A percentile compares a stretch with the other conserved stretches of the same genome.
Conservation (phyloP, 768 basidiomycete genomes). For the Collybia sp. region DNA sequence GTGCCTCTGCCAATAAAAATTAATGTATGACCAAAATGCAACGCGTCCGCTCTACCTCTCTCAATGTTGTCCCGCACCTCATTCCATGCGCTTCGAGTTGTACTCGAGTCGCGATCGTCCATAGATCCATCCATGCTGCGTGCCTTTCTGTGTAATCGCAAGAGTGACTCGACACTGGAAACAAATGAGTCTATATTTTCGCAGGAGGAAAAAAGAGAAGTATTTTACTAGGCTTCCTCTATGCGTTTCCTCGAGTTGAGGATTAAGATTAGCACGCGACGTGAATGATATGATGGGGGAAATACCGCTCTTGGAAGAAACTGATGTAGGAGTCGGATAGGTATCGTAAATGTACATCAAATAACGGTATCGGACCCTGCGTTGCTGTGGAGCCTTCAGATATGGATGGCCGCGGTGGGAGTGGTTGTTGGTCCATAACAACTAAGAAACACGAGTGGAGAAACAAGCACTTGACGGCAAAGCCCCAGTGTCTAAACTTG, state of each 20-base stretch:
- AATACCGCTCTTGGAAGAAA: slow-evolving; percentile 85
- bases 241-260: slow-evolving; percentile 59
- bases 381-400: slow-evolving; percentile 25
- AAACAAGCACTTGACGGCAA: too few species aligned
- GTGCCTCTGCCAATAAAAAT: slow-evolving; percentile 53
- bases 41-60: slow-evolving; percentile 47
- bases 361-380: slow-evolving; percentile 61
- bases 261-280: slow-evolving; percentile 11
- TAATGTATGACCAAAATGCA: slow-evolving; percentile 5
- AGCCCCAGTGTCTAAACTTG: too few species aligned
- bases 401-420: slow-evolving; percentile 34
- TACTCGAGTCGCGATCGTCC: slow-evolving; percentile 64
- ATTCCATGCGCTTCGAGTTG: slow-evolving; percentile 70
- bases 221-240: slow-evolving; percentile 78
- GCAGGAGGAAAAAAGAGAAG: too few species aligned
- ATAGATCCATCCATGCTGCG: slow-evolving; percentile 65
- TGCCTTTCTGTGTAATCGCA: slow-evolving; percentile 67
- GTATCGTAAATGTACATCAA: slow-evolving; percentile 66
- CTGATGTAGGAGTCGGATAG: slow-evolving; percentile 72
- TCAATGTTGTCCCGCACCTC: slow-evolving; percentile 86
- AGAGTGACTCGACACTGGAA: slow-evolving; percentile 67
- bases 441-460: too few species aligned
- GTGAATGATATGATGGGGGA: slow-evolving; percentile 4
- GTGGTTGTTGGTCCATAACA: slow-evolving; percentile 26
- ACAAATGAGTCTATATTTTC: slow-evolving; percentile 1